A percentile compares a stretch with the other conserved stretches of the same genome.
phyloP scores from a whole-genome alignment of 345 rosid genomes.

The Cardiospermum halicacabum region DNA sequence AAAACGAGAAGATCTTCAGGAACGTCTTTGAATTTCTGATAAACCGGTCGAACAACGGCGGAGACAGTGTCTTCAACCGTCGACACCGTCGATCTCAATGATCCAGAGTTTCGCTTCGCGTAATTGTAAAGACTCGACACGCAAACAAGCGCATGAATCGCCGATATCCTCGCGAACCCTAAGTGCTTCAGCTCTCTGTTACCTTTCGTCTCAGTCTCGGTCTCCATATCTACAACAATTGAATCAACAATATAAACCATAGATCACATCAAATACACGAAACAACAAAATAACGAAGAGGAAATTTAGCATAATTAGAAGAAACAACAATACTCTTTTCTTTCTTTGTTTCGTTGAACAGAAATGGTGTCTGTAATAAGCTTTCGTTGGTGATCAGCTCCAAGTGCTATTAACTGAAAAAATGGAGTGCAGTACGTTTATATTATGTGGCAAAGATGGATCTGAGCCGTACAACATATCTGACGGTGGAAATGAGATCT shows the following conservation, averaged over 20 bases:
- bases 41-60: conserved; percentile 63
- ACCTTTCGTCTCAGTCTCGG: conserved; percentile 25
- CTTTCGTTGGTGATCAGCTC: not conserved
- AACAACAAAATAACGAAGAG: not conserved
- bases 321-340: not conserved
- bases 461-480: conserved; percentile 25
- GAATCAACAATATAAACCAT: not conserved
- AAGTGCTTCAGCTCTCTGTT: conserved; percentile 53
- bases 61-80: conserved; percentile 67
- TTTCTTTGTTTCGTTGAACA: not conserved
- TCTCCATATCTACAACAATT: conserved; percentile 39
- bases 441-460: not conserved
- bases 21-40: conserved; percentile 47
- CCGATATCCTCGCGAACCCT: conserved; percentile 56
- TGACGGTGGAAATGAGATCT: conserved; percentile 30
- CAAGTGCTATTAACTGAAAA: too few relatives aligned
- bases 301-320: not conserved
- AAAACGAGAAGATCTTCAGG: conserved; percentile 66
- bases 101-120: conserved; percentile 80
- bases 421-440: not conserved
- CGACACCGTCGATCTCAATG: conserved; percentile 59
- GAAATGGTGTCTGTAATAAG: not conserved
- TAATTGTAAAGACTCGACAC: conserved; percentile 55
- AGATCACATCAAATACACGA: not conserved
- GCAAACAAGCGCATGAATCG: conserved; percentile 45